These are phyloP conservation scores for Cladosporium sp. DNA, from an alignment of 2,329 filamentous ascomycete genomes.

Conservation along the genomic window DNA sequence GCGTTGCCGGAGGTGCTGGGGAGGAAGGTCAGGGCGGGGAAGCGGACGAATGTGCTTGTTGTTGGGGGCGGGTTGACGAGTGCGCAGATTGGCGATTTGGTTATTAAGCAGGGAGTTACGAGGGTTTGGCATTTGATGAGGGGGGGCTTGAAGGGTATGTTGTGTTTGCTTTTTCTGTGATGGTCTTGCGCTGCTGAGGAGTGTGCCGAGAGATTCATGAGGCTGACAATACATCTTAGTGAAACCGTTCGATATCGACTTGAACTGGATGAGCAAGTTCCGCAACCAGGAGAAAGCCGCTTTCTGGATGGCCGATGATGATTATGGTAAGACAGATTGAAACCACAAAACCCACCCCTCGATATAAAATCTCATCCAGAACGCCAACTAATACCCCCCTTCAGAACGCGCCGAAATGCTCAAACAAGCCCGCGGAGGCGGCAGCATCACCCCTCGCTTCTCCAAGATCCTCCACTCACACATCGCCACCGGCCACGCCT, in stretches of 20 bases:
- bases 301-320: slow-evolving; percentile 72
- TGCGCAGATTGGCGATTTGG: slow-evolving; percentile 67
- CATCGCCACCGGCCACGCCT: slow-evolving; percentile 47
- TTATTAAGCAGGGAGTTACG: slow-evolving; percentile 59
- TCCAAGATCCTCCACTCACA: slow-evolving; percentile 63
- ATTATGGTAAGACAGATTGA: slow-evolving; percentile 51
- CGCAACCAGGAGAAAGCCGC: slow-evolving; percentile 71
- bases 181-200: too few relatives aligned
- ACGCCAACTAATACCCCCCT: too few relatives aligned
- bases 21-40: slow-evolving; percentile 43
- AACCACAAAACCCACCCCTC: not conserved
- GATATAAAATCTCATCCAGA: not conserved
- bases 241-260: slow-evolving; percentile 73
- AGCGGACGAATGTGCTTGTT: slow-evolving; percentile 61
- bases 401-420: slow-evolving; percentile 63
- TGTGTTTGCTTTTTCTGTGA: not conserved
- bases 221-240: slow-evolving; percentile 33
- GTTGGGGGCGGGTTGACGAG: slow-evolving; percentile 74
- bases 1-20: slow-evolving; percentile 31
- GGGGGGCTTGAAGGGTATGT: slow-evolving; percentile 41
- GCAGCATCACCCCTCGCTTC: slow-evolving; percentile 69
- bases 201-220: not conserved
- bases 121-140: slow-evolving; percentile 71
- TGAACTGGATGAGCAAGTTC: slow-evolving; percentile 80
- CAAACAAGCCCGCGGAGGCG: slow-evolving; percentile 63